Percentiles rank a stretch among this genome's conserved stretches.
These are phyloP conservation scores for Gymnopilus junonius DNA, from an alignment of 768 basidiomycete species.

Conservation along the genomic window DNA sequence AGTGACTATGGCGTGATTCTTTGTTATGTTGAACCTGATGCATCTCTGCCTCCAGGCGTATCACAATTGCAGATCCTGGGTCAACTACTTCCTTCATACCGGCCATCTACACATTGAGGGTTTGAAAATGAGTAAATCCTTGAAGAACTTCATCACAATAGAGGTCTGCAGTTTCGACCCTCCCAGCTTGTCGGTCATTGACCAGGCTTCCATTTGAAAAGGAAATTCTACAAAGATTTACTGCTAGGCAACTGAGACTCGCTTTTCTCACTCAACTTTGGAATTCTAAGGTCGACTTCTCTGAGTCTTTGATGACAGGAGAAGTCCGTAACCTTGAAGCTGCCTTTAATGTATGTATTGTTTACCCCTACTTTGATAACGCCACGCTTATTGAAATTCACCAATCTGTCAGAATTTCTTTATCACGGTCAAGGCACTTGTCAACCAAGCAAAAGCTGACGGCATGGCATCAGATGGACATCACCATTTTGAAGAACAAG, in stretches of 20 bases:
- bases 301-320: constrained; percentile 84
- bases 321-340: constrained; percentile 88
- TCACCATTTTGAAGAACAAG: constrained; percentile 68
- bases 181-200: neutral
- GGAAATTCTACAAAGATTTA: constrained; percentile 86
- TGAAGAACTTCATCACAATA: constrained; percentile 99
- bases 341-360: constrained; percentile 78
- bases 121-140: constrained; percentile 97
- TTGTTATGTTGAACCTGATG: neutral
- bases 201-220: constrained; percentile 29
- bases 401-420: constrained; percentile 84
- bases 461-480: constrained; percentile 57
- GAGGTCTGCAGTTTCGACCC: constrained; percentile 54
- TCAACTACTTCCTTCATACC: constrained; percentile 98
- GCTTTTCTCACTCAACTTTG: constrained; percentile 91
- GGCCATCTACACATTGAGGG: constrained; percentile 99
- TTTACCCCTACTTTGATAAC: neutral
- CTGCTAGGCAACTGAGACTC: constrained; percentile 87
- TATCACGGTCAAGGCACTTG: constrained; percentile 79
- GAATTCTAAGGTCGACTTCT: constrained; percentile 95
- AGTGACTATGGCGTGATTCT: neutral
- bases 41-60: constrained; percentile 66
- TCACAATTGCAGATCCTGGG: constrained; percentile 91
- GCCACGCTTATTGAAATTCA: constrained; percentile 2
- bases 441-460: constrained; percentile 56